Percentiles rank a stretch among this genome's conserved stretches.
phyloP scores from a whole-genome alignment of 2,329 filamentous ascomycete species.

The Apiospora arundinis region DNA sequence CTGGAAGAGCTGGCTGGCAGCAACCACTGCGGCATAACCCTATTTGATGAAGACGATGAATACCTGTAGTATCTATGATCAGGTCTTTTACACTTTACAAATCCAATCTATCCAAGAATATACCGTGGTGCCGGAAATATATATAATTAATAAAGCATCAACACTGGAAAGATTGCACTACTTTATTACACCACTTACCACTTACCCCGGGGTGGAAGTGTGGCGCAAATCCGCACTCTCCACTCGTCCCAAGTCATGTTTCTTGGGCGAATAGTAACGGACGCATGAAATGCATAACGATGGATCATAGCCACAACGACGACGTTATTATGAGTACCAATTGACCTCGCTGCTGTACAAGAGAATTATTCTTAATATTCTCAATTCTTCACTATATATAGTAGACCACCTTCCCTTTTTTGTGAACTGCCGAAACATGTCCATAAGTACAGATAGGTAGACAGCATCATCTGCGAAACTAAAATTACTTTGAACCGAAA shows the following conservation, averaged over 20 bases:
- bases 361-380: neutral
- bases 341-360: neutral
- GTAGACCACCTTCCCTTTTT: neutral
- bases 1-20: no score
- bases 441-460: neutral
- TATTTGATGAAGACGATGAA: no score
- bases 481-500: neutral
- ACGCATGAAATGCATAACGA: slow-evolving; percentile 5
- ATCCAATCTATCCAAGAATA: no score
- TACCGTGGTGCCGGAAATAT: no score
- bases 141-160: no score
- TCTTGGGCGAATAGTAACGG: neutral
- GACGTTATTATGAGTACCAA: slow-evolving; percentile 4
- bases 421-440: neutral
- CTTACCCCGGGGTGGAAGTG: neutral
- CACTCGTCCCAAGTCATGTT: neutral
- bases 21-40: neutral
- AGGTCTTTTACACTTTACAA: no score
- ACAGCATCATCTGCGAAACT: no score
- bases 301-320: neutral
- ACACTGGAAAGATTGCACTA: no score
- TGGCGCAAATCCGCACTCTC: neutral
- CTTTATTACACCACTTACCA: no score
- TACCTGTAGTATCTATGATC: no score
- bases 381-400: no score